Conservation (phyloP, 2,329 filamentous ascomycete species). For the Colletotrichum lupini region DNA sequence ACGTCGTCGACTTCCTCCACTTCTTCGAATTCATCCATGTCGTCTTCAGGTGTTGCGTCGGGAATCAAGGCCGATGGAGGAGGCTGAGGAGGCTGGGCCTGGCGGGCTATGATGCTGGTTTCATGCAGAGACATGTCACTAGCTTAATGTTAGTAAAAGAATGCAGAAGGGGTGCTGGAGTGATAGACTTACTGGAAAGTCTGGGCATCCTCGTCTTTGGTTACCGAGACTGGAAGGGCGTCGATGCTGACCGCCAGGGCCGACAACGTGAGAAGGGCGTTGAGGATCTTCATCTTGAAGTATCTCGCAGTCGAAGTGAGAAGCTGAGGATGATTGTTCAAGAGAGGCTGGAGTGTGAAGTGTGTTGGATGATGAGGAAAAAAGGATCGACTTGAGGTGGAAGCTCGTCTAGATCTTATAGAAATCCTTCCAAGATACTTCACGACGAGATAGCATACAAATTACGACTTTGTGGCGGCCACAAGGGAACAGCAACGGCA, state of each 20-base stretch:
- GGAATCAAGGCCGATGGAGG: constrained; percentile 6
- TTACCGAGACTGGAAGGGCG: constrained; percentile 26
- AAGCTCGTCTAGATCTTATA: constrained; percentile 7
- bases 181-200: constrained; percentile 2
- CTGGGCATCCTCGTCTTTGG: constrained; percentile 10
- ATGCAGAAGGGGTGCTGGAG: rapidly evolving
- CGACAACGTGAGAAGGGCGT: constrained; percentile 21
- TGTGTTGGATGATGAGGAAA: constrained; percentile 10
- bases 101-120: constrained; percentile 3
- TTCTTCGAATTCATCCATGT: constrained; percentile 8
- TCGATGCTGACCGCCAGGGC: constrained; percentile 34
- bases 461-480: no score
- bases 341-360: neutral
- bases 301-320: neutral
- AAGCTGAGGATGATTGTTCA: neutral
- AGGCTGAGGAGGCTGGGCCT: constrained; percentile 7
- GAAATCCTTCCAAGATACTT: neutral
- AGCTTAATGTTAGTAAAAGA: neutral
- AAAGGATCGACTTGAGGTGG: neutral
- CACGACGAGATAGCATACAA: neutral
- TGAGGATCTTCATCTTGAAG: constrained; percentile 26
- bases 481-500: neutral
- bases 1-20: constrained; percentile 9
- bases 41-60: neutral
- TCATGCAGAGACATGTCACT: constrained; percentile 21